phyloP scores from a whole-genome alignment of 208 protist genomes.

The Acanthamoeba polyphaga region DNA sequence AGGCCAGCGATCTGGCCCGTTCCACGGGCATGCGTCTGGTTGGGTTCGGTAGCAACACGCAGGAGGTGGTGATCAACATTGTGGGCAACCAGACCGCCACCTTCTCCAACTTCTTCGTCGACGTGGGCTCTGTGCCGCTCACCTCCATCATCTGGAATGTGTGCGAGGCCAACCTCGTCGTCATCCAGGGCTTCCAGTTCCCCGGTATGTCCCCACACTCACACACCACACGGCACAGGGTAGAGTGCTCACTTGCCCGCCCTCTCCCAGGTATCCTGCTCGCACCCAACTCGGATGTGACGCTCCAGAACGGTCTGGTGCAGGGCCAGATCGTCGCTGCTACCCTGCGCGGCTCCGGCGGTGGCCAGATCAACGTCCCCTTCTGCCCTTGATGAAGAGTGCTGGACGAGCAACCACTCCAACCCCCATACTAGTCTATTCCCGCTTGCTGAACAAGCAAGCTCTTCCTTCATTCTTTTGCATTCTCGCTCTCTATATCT shows the following conservation, averaged over 20 bases:
- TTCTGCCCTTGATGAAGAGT: conserved; percentile 10
- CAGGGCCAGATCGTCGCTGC: background rate
- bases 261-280: background rate
- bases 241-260: background rate
- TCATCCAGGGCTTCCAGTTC: conserved; percentile 54
- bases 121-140: background rate
- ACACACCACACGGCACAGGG: background rate
- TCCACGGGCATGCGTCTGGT: conserved; percentile 10
- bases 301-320: conserved; percentile 42
- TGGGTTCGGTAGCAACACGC: background rate
- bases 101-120: conserved; percentile 62
- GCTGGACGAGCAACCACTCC: background rate
- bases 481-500: too few relatives aligned
- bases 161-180: background rate
- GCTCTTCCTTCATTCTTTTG: too few relatives aligned
- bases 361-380: conserved; percentile 27
- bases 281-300: conserved; percentile 5
- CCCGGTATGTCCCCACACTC: conserved; percentile 7
- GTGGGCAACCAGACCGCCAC: conserved; percentile 1
- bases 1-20: background rate
- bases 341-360: conserved; percentile 32
- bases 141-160: conserved; percentile 36
- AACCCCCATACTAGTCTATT: too few relatives aligned
- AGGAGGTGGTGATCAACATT: conserved; percentile 46
- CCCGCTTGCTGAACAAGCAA: too few relatives aligned